Percentiles rank a stretch among this genome's conserved stretches.
Conservation (phyloP, 768 basidiomycete genomes). For the Tylopilus plumbeoviolaceoides region DNA sequence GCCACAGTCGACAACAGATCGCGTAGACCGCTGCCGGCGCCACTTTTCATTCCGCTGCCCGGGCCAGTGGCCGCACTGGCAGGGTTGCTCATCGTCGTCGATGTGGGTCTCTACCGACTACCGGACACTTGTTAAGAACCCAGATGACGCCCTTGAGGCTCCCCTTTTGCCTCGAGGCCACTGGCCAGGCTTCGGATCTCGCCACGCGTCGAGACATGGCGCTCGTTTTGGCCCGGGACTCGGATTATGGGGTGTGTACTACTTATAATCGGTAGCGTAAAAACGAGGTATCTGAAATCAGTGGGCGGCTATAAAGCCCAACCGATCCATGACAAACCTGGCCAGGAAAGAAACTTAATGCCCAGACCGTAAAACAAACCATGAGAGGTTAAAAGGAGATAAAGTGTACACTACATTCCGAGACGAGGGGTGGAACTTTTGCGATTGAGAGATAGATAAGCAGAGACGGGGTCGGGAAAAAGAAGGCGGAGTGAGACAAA, state of each 20-base stretch:
- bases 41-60: not conserved
- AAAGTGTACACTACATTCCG: not conserved
- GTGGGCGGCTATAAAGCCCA: not conserved
- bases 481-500: not conserved
- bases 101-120: not conserved
- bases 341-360: not conserved
- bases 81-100: not conserved
- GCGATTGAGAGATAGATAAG: not conserved
- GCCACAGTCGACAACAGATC: conserved; percentile 22
- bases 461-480: not conserved
- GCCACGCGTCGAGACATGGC: not conserved
- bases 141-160: not conserved
- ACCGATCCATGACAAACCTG: not conserved
- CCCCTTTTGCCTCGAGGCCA: conserved; percentile 12
- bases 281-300: not conserved
- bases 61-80: no score
- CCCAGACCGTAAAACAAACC: not conserved
- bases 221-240: not conserved
- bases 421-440: not conserved
- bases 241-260: conserved; percentile 13
- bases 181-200: not conserved
- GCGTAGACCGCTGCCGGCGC: conserved; percentile 3
- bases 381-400: not conserved
- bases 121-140: not conserved
- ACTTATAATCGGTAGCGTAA: conserved; percentile 2